Conservation (phyloP, 1,139 yeast genomes). For the Lizanozyma gosingica region DNA sequence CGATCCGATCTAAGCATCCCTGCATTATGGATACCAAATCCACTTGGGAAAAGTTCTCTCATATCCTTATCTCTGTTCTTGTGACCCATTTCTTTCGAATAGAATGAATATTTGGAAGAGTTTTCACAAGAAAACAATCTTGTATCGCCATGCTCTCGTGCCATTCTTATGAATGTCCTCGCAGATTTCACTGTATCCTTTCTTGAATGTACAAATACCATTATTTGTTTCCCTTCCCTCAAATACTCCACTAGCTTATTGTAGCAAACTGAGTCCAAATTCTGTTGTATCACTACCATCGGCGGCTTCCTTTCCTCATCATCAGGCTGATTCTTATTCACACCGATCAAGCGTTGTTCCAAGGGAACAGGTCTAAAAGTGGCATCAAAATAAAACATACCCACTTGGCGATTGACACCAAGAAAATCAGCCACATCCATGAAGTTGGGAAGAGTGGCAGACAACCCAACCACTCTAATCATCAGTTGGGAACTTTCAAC, state of each 20-base stretch:
- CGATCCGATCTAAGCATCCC: slow-evolving; percentile 93
- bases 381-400: slow-evolving; percentile 90
- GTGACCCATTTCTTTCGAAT: slow-evolving; percentile 52
- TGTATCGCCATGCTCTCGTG: slow-evolving; percentile 45
- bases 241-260: slow-evolving; percentile 66
- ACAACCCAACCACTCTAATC: slow-evolving; percentile 93
- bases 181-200: slow-evolving; percentile 88
- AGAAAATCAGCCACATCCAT: slow-evolving; percentile 93
- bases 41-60: slow-evolving; percentile 69
- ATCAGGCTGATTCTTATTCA: slow-evolving; percentile 12
- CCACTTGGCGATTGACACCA: slow-evolving; percentile 82
- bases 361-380: slow-evolving; percentile 92
- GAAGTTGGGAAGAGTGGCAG: slow-evolving; percentile 93
- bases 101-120: slow-evolving; percentile 34
- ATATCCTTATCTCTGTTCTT: slow-evolving; percentile 74
- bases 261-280: slow-evolving; percentile 68
- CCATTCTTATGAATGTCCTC: slow-evolving; percentile 59
- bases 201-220: slow-evolving; percentile 95
- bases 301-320: not conserved
- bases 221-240: slow-evolving; percentile 73
- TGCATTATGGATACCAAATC: slow-evolving; percentile 95
- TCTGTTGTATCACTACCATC: slow-evolving; percentile 60
- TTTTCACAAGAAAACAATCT: slow-evolving; percentile 56
- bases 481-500: slow-evolving; percentile 90
- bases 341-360: slow-evolving; percentile 82